Percentiles rank a stretch among this genome's conserved stretches.
These are phyloP conservation scores for Prunus fruticosa DNA, from an alignment of 306 rosid species.

Conservation along the genomic window DNA sequence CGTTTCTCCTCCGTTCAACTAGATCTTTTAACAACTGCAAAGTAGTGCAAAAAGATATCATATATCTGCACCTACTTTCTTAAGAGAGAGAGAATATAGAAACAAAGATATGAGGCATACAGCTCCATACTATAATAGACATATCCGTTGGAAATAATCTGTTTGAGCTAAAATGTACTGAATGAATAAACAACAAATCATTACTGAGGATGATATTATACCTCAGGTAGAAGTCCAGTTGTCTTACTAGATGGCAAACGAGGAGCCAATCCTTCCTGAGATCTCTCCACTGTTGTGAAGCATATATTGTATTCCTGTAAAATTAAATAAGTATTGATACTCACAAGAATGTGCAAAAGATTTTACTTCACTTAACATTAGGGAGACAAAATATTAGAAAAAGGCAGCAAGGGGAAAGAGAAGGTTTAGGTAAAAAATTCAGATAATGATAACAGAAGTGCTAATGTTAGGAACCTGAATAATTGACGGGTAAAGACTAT, in stretches of 20 bases:
- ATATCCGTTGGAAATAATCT: background rate
- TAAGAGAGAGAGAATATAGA: constrained; percentile 15
- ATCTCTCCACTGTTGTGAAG: constrained; percentile 91
- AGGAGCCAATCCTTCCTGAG: constrained; percentile 61
- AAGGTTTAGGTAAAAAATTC: background rate
- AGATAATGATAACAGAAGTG: background rate
- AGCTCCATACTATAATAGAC: background rate
- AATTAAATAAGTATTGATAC: constrained; percentile 7
- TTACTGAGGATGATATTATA: constrained; percentile 25
- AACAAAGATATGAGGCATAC: background rate
- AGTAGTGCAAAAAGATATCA: constrained; percentile 4
- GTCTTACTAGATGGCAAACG: constrained; percentile 64
- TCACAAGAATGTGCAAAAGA: constrained; percentile 9
- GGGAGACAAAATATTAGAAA: background rate
- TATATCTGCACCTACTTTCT: constrained; percentile 2
- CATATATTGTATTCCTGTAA: constrained; percentile 93
- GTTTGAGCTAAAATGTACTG: background rate
- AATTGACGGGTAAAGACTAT: constrained; percentile 97
- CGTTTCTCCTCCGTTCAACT: constrained; percentile 73
- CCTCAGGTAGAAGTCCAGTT: constrained; percentile 95
- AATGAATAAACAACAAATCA: background rate
- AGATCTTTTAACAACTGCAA: constrained; percentile 75
- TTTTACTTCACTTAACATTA: background rate
- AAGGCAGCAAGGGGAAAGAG: background rate
- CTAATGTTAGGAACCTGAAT: constrained; percentile 63